phyloP scores from a whole-genome alignment of 2,329 filamentous ascomycete genomes.

The Clonostachys rosea region DNA sequence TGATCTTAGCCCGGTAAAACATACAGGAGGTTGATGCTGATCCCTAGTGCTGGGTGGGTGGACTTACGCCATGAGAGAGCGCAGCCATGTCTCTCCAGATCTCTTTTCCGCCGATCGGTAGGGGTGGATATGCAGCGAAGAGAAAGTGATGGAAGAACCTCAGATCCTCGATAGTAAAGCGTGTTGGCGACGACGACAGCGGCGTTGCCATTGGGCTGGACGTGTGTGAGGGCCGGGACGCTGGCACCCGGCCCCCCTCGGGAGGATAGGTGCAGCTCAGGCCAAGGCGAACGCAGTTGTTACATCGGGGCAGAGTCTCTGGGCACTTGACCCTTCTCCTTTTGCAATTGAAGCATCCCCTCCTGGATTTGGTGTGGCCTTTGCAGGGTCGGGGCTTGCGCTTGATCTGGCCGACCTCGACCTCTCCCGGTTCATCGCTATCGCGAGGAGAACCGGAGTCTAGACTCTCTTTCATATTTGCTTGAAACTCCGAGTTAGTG shows the following conservation, averaged over 20 bases:
- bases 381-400: conserved; percentile 24
- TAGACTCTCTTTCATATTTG: too few species aligned
- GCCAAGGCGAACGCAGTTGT: conserved; percentile 25
- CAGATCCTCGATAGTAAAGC: conserved; percentile 37
- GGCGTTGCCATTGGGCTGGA: background rate
- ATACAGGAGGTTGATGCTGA: background rate
- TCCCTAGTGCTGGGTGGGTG: too few species aligned
- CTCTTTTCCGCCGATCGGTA: conserved; percentile 25
- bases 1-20: too few species aligned
- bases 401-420: too few species aligned
- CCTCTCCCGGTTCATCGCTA: too few species aligned
- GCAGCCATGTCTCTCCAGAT: conserved; percentile 29
- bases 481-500: too few species aligned
- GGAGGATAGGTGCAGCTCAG: conserved; percentile 24
- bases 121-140: conserved; percentile 32
- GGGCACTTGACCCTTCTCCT: conserved; percentile 39
- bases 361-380: conserved; percentile 25
- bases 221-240: background rate
- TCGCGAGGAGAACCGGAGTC: too few species aligned
- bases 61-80: conserved; percentile 26
- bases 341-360: conserved; percentile 24
- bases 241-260: background rate
- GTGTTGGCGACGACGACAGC: conserved; percentile 5
- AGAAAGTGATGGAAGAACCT: conserved; percentile 50
- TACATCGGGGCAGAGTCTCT: conserved; percentile 25